A percentile compares a stretch with the other conserved stretches of the same genome.
These are phyloP conservation scores for Aspergillus sp. DNA, from an alignment of 2,329 filamentous ascomycete genomes.

Conservation along the genomic window DNA sequence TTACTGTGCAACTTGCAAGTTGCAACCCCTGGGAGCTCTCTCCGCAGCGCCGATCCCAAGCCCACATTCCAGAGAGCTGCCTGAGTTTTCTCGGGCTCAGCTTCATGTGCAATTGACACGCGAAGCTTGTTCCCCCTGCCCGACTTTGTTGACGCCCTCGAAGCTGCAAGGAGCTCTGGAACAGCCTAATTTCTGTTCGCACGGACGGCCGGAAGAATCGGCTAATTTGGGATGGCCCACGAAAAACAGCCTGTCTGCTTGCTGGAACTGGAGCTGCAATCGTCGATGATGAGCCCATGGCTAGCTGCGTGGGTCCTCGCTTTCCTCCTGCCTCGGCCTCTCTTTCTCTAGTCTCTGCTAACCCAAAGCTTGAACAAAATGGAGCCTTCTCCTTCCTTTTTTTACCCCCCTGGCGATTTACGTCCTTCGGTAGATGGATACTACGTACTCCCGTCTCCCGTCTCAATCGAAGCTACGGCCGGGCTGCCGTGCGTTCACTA, in stretches of 20 bases:
- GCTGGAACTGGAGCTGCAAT: background rate
- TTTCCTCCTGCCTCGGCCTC: background rate
- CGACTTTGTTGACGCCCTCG: background rate
- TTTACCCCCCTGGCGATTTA: background rate
- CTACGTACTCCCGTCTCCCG: background rate
- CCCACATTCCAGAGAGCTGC: background rate
- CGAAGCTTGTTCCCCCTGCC: background rate
- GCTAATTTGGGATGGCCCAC: conserved; percentile 1
- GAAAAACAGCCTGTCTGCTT: too few species aligned
- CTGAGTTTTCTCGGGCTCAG: background rate
- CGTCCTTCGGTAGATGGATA: background rate
- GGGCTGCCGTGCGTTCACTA: background rate
- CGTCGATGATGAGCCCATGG: background rate
- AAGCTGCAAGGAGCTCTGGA: background rate
- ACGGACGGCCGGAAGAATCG: conserved; percentile 7
- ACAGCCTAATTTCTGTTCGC: conserved; percentile 5
- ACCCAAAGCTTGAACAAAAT: conserved; percentile 3
- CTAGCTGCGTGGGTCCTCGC: background rate
- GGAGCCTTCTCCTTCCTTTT: background rate
- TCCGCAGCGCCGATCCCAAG: conserved; percentile 1
- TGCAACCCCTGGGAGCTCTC: background rate
- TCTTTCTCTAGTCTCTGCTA: background rate
- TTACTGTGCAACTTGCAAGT: too few species aligned
- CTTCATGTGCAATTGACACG: background rate
- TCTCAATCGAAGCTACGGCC: background rate